Percentiles rank a stretch among this genome's conserved stretches.
phyloP scores from a whole-genome alignment of 805 yeast species.

The Saturnispora ahearnii region DNA sequence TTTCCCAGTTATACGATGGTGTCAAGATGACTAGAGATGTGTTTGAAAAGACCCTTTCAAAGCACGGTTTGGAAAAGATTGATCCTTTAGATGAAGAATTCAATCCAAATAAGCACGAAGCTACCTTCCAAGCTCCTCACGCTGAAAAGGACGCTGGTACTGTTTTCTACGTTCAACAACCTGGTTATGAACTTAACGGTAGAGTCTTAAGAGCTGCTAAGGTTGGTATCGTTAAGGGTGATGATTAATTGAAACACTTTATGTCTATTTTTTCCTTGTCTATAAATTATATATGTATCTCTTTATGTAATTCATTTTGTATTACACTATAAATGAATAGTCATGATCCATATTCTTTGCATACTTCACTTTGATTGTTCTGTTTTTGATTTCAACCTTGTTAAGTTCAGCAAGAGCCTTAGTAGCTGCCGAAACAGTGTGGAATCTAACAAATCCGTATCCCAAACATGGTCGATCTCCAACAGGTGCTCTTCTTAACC shows the following conservation, averaged over 20 bases:
- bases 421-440: slow-evolving; percentile 31
- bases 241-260: slow-evolving; percentile 21
- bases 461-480: slow-evolving; percentile 30
- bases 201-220: slow-evolving; percentile 92
- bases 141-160: slow-evolving; percentile 89
- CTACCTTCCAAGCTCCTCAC: slow-evolving; percentile 79
- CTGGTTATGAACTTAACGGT: slow-evolving; percentile 77
- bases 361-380: slow-evolving; percentile 30
- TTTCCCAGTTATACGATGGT: slow-evolving; percentile 75
- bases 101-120: slow-evolving; percentile 90
- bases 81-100: slow-evolving; percentile 79
- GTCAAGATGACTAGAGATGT: slow-evolving; percentile 83
- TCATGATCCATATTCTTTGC: slow-evolving; percentile 21
- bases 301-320: neutral
- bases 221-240: slow-evolving; percentile 80
- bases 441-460: slow-evolving; percentile 57
- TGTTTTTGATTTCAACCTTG: slow-evolving; percentile 36
- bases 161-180: slow-evolving; percentile 85
- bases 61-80: slow-evolving; percentile 72
- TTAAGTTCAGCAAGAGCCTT: slow-evolving; percentile 38
- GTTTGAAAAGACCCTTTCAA: slow-evolving; percentile 71
- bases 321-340: slow-evolving; percentile 21
- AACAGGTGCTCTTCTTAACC: slow-evolving; percentile 24
- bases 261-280: slow-evolving; percentile 1
- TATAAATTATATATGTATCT: neutral